Base-by-base conservation (phyloP, 108 stramenopile genomes). In the Nitzschia sp. region DNA sequence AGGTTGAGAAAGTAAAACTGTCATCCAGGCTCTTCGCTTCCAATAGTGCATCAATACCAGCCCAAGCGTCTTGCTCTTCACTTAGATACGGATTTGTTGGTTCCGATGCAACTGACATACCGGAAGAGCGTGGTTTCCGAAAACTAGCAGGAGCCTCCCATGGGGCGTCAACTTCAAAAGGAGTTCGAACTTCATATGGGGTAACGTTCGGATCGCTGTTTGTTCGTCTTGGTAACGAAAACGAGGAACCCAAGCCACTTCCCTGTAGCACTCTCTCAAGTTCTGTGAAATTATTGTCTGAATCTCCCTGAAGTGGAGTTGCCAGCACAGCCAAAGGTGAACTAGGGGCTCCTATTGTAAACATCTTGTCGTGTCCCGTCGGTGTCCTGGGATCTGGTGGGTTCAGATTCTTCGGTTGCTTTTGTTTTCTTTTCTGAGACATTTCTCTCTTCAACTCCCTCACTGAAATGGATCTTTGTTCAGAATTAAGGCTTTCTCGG, bases 141-240 rank as follows among this genome's bases (percentile, higher is more conserved):
- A 21, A 51, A 37, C 37, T 65, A 2, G 61, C 22, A 3, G 43
- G 20, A 34, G 20, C 55, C 7, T 61, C 61, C n/a, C 70, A 51
- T 50, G 70, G 70, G 1, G 61, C 70, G 24, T 71, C 70, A 24
- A 71, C 61, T 21, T 71, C 70, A 55, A 71, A 71, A 2, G 70
- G 43, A 22, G 60, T 71, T 20, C 50, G 25, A 10, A 39, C 65
- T 10, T 29, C 15, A 11, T 52, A 65, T 0, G 65, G 20, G 0
- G 34, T 24, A 14, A 20, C 38, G 40, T 42, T 38, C 1, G 63
- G 10, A n/a, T 38, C 11, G 19, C 57, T 58, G 14, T 12, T 39
- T 29, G 57, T 19, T 39, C 57, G 6, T 39, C 15, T 12, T n/a
- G 22, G 9, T 38, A 11, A 1, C 10, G 37, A 29, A 39, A 58